phyloP scores from a whole-genome alignment of 73 alveolate genomes.

The Paramecium primaurelia region DNA sequence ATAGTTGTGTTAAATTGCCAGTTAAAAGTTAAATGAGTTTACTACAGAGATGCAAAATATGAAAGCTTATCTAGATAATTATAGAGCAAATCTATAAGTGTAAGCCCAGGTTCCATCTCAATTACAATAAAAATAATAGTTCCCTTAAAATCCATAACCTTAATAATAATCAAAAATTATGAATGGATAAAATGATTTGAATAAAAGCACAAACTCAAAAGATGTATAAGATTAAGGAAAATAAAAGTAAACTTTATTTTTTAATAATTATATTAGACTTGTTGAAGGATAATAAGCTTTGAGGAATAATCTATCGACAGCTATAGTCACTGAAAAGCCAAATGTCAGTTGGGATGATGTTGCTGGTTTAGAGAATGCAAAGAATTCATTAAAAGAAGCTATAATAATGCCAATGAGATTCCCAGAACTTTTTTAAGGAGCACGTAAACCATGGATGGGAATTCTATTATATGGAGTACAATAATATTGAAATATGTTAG shows the following conservation, averaged over 20 bases:
- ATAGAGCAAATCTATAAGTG: not conserved
- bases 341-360: slow-evolving; percentile 87
- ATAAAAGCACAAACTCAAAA: not conserved
- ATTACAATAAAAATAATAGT: not conserved
- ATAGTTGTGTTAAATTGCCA: not conserved
- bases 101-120: not conserved
- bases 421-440: slow-evolving; percentile 94
- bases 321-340: slow-evolving; percentile 87
- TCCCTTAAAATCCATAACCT: not conserved
- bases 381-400: slow-evolving; percentile 86
- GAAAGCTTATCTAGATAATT: slow-evolving; percentile 19
- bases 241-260: not conserved
- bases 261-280: not conserved
- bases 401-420: slow-evolving; percentile 83
- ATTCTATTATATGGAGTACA: slow-evolving; percentile 83
- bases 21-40: not conserved
- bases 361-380: slow-evolving; percentile 87
- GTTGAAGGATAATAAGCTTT: not conserved
- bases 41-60: not conserved
- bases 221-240: not conserved
- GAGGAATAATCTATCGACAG: slow-evolving; percentile 48
- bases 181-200: not conserved
- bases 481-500: not conserved
- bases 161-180: not conserved
- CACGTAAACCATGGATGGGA: slow-evolving; percentile 96